These are phyloP conservation scores for Neonectria magnoliae DNA, from an alignment of 2,329 filamentous ascomycete species.

Conservation along the genomic window DNA sequence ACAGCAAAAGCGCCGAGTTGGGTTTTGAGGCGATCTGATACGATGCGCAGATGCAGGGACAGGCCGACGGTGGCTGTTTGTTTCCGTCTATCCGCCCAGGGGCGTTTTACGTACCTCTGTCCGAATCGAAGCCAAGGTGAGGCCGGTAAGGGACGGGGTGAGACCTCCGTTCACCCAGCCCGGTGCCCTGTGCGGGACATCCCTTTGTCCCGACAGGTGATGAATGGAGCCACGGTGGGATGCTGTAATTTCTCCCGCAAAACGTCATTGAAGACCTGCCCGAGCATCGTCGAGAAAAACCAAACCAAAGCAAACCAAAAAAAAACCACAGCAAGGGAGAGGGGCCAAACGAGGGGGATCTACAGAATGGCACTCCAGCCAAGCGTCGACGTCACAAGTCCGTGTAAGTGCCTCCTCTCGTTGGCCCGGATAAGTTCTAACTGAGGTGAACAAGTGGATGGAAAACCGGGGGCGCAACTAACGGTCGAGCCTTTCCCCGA, in stretches of 20 bases:
- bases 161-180: slow-evolving; percentile 13
- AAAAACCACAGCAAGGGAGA: neutral
- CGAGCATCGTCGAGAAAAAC: neutral
- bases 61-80: neutral
- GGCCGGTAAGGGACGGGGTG: slow-evolving; percentile 2
- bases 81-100: slow-evolving; percentile 7
- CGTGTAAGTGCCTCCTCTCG: neutral
- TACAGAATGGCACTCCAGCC: neutral
- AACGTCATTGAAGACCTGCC: neutral
- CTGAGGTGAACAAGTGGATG: neutral
- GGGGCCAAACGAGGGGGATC: neutral
- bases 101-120: neutral
- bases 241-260: neutral
- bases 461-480: neutral
- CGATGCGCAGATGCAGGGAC: neutral
- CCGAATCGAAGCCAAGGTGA: neutral
- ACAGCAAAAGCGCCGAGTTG: slow-evolving; percentile 12
- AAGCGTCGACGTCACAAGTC: slow-evolving; percentile 20
- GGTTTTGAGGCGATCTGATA: slow-evolving; percentile 3
- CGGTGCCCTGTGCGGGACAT: slow-evolving; percentile 16
- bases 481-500: slow-evolving; percentile 10
- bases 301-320: too few relatives aligned
- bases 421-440: neutral
- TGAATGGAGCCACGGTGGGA: slow-evolving; percentile 3
- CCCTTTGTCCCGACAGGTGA: slow-evolving; percentile 12